These are phyloP conservation scores for Botrytis fragariae DNA, from an alignment of 2,329 filamentous ascomycete species.

Conservation along the genomic window DNA sequence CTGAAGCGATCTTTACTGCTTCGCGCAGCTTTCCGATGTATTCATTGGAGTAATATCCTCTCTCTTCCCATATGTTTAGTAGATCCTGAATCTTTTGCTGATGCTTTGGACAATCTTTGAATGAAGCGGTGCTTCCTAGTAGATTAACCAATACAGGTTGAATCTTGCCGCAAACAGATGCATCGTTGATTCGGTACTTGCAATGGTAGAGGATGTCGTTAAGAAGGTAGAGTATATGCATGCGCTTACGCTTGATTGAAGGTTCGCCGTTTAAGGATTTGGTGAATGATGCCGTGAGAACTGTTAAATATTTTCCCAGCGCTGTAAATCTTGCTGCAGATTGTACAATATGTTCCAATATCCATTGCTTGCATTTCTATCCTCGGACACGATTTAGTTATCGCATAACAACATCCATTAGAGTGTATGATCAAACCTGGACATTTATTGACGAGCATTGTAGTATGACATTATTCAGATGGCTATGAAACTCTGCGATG, in stretches of 20 bases:
- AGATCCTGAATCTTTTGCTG: slow-evolving; percentile 62
- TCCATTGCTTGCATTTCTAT: slow-evolving; percentile 88
- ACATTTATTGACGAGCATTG: slow-evolving; percentile 78
- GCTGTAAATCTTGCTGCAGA: slow-evolving; percentile 64
- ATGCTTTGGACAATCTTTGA: slow-evolving; percentile 62
- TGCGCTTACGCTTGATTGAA: slow-evolving; percentile 64
- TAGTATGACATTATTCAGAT: slow-evolving; percentile 62
- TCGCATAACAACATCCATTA: slow-evolving; percentile 36
- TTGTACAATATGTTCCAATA: slow-evolving; percentile 66
- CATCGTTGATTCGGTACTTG: slow-evolving; percentile 50
- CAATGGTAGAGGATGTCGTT: slow-evolving; percentile 76
- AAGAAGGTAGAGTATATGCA: slow-evolving; percentile 75
- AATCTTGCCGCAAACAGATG: slow-evolving; percentile 54
- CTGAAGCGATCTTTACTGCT: slow-evolving; percentile 48
- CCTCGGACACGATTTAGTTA: slow-evolving; percentile 41
- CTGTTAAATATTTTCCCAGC: slow-evolving; percentile 72
- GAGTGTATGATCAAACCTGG: slow-evolving; percentile 66
- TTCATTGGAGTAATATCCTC: slow-evolving; percentile 56
- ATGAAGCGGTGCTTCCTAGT: slow-evolving; percentile 55
- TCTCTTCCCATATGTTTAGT: slow-evolving; percentile 68
- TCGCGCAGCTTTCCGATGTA: slow-evolving; percentile 59
- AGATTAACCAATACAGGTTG: slow-evolving; percentile 61
- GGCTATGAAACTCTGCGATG: slow-evolving; percentile 65
- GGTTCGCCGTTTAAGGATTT: slow-evolving; percentile 42
- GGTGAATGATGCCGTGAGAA: slow-evolving; percentile 61